Evolutionary conservation across 2,329 filamentous ascomycete genomes (phyloP).

Genomic region (Xylariaceae sp.): DNA sequence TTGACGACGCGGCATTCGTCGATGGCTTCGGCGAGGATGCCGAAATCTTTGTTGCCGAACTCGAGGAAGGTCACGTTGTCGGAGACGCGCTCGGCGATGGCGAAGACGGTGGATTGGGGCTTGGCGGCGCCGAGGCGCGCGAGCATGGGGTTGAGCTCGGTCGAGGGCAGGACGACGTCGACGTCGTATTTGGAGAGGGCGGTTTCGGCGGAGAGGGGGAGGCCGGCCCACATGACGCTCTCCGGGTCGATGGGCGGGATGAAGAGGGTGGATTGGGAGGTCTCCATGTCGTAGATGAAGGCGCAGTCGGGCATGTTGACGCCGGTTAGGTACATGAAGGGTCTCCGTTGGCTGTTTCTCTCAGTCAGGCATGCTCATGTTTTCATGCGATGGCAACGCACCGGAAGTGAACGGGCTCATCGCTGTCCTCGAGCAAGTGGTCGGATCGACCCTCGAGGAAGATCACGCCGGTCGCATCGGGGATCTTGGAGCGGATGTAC

Average conservation of each 20-base stretch:
- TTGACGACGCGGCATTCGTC: slow-evolving; percentile 66
- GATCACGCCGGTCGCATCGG: slow-evolving; percentile 64
- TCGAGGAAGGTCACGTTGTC: slow-evolving; percentile 65
- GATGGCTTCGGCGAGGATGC: slow-evolving; percentile 56
- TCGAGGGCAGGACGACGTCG: slow-evolving; percentile 67
- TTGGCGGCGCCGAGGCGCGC: slow-evolving; percentile 43
- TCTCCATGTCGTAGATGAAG: slow-evolving; percentile 72
- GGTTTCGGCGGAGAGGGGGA: slow-evolving; percentile 72
- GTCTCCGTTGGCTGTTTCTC: slow-evolving; percentile 71
- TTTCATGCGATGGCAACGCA: slow-evolving; percentile 34
- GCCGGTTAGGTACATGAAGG: slow-evolving; percentile 93
- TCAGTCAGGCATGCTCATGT: too few relatives aligned
- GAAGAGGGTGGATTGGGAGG: slow-evolving; percentile 73
- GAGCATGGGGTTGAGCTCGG: slow-evolving; percentile 70
- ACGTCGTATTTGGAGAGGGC: slow-evolving; percentile 74
- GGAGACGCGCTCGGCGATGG: slow-evolving; percentile 73
- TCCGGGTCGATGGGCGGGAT: slow-evolving; percentile 87
- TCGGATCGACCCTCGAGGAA: slow-evolving; percentile 85
- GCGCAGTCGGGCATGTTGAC: slow-evolving; percentile 73
- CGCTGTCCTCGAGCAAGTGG: slow-evolving; percentile 81
- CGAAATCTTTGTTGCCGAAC: slow-evolving; percentile 60
- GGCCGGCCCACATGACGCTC: slow-evolving; percentile 86
- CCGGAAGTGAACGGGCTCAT: slow-evolving; percentile 76
- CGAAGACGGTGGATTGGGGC: slow-evolving; percentile 55
- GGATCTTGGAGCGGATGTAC: slow-evolving; percentile 63